These are phyloP conservation scores for Phytophthora cryptogea DNA, from an alignment of 352 stramenopile genomes.

Conservation along the genomic window DNA sequence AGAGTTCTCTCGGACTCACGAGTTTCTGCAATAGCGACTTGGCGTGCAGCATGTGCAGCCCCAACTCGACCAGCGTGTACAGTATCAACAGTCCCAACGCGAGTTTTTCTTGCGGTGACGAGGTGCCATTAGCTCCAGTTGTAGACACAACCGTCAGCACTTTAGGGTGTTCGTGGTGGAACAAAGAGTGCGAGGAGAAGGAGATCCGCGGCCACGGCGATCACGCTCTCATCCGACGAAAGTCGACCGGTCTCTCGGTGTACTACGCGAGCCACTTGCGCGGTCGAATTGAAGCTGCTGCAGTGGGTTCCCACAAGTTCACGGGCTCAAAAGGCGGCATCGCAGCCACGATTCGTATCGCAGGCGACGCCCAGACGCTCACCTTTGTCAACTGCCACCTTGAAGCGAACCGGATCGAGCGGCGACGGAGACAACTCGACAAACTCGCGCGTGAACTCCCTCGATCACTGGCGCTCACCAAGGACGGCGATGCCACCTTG, in stretches of 20 bases:
- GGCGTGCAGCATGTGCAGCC: conserved; percentile 14
- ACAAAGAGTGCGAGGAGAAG: conserved; percentile 25
- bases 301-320: conserved; percentile 65
- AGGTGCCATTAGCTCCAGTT: not conserved
- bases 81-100: conserved; percentile 11
- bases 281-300: conserved; percentile 47
- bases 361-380: conserved; percentile 48
- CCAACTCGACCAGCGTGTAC: conserved; percentile 9
- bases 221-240: conserved; percentile 61
- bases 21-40: conserved; percentile 19
- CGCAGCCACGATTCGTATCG: conserved; percentile 50
- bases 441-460: conserved; percentile 54
- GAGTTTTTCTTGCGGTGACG: conserved; percentile 14
- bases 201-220: conserved; percentile 65
- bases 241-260: conserved; percentile 69
- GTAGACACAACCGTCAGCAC: not conserved
- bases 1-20: conserved; percentile 6
- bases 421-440: conserved; percentile 58
- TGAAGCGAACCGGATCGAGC: conserved; percentile 58
- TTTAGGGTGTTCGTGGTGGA: conserved; percentile 14
- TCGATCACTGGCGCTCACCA: conserved; percentile 34
- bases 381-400: conserved; percentile 77
- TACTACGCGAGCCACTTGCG: conserved; percentile 52
- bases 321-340: conserved; percentile 68
- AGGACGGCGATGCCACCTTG: conserved; percentile 21